Conservation (phyloP, 2,329 filamentous ascomycete genomes). For the Penicillium sp. region DNA sequence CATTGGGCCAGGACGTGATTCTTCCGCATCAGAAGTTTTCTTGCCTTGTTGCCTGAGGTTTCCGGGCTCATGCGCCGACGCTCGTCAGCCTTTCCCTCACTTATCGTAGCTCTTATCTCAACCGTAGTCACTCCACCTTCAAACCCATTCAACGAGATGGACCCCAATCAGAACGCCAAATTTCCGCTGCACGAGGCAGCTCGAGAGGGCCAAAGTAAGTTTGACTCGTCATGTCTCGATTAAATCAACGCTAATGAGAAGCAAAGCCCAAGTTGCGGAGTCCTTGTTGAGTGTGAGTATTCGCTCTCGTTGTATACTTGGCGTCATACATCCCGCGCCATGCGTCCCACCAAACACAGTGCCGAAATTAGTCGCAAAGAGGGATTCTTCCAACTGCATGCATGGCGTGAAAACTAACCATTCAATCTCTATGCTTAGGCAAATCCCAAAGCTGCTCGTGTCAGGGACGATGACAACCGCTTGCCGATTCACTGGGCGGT, state of each 20-base stretch:
- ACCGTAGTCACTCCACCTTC: constrained; percentile 5
- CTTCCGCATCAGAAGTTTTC: constrained; percentile 6
- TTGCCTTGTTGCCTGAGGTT: constrained; percentile 17
- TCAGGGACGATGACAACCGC: constrained; percentile 77
- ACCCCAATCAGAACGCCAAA: constrained; percentile 49
- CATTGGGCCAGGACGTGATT: constrained; percentile 9
- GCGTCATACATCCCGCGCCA: constrained; percentile 22
- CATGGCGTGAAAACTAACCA: no score
- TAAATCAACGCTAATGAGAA: constrained; percentile 18
- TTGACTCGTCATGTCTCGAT: not conserved
- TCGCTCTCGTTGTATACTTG: constrained; percentile 8
- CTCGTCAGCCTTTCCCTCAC: constrained; percentile 12
- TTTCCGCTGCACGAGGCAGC: constrained; percentile 84
- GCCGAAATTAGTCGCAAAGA: not conserved
- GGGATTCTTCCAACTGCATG: no score
- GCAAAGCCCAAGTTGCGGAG: constrained; percentile 62
- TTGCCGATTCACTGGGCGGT: constrained; percentile 91
- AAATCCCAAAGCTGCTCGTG: constrained; percentile 69
- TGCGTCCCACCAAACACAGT: not conserved
- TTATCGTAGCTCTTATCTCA: constrained; percentile 24
- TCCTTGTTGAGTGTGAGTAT: constrained; percentile 61
- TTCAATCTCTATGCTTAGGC: constrained; percentile 45
- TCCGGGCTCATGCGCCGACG: not conserved
- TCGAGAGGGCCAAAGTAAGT: constrained; percentile 73
- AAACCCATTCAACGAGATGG: constrained; percentile 27